Evolutionary conservation across 495 filamentous ascomycete species (phyloP), one percentile per base, ranked within the genome.

Genomic region (Podospora pseudopauciseta): DNA sequence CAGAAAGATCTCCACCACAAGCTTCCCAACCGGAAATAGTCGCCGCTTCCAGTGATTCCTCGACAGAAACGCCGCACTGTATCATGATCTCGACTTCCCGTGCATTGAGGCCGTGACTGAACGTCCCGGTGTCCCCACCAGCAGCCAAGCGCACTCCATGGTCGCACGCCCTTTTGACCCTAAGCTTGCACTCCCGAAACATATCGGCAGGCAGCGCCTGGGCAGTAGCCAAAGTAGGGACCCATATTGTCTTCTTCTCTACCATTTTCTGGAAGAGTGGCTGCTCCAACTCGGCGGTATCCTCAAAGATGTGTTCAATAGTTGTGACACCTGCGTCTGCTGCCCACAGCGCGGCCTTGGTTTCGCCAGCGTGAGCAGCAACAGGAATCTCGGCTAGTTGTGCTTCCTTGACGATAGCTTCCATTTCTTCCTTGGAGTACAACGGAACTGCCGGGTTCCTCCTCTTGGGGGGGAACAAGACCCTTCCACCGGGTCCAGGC

Each of bases 61-160:
- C 80, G 1, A 86, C 55, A 0, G 83, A 80, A 18, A 87, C 72
- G 3, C 82, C 84, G n/a, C 82, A 80, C 39, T 84, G 75, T 4
- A 80, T 64, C 79, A 87, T 78, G 9, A 86, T 62, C 71, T 86
- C 84, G 54, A 86, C 44, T 71, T 86, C 84, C 0, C 82, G 65
- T 2, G 66, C 78, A 66, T 85, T 85, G 49, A 83, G 75, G 0
- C 85, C 85, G 57, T 87, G 85, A 28, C 79, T 70, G 67, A 85
- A 83, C 0, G 80, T 74, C 2, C 85, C 85, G 4, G 82, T 86
- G 61, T 86, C 85, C 2, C 84, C 84, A 2, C 84, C 85, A 1
- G 80, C 73, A 0, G 77, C 80, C 3, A 86, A 34, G 64, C 78
- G 77, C 49, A 86, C 79, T 0, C 84, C 84, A 6, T n/a, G 27